phyloP scores from a whole-genome alignment of 805 yeast species.

The Metschnikowia picachoensis region DNA sequence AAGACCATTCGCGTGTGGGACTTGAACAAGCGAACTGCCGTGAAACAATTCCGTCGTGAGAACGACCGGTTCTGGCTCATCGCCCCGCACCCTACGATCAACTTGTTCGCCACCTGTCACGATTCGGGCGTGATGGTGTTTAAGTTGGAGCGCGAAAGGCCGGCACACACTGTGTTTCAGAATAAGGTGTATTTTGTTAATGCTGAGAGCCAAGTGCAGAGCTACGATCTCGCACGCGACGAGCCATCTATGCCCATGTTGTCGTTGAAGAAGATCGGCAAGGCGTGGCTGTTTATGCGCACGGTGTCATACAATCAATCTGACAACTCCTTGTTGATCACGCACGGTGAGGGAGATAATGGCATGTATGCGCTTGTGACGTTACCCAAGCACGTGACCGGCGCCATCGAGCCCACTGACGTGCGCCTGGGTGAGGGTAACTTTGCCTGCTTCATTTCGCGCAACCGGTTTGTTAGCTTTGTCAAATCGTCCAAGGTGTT shows the following conservation, averaged over 20 bases:
- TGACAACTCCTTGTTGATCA: constrained; percentile 80
- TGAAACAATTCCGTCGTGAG: constrained; percentile 91
- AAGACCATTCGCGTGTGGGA: constrained; percentile 97
- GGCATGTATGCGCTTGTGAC: constrained; percentile 70
- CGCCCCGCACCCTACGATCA: constrained; percentile 83
- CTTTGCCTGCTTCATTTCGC: constrained; percentile 86
- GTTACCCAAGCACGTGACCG: constrained; percentile 82
- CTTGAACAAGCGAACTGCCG: constrained; percentile 85
- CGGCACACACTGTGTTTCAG: constrained; percentile 74
- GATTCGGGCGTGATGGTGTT: constrained; percentile 98
- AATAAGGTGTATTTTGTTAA: constrained; percentile 74
- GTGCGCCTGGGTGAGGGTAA: constrained; percentile 76
- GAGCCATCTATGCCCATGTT: constrained; percentile 73
- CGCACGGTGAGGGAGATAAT: constrained; percentile 67
- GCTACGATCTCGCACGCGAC: constrained; percentile 63
- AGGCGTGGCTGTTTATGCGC: constrained; percentile 81
- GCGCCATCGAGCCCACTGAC: constrained; percentile 91
- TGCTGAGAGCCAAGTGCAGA: constrained; percentile 80
- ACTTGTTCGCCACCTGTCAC: constrained; percentile 93
- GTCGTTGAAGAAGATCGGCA: constrained; percentile 80
- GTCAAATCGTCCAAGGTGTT: constrained; percentile 60
- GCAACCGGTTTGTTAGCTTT: constrained; percentile 89
- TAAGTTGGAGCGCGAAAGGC: constrained; percentile 95
- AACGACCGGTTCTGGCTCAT: constrained; percentile 93
- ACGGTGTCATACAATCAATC: constrained; percentile 88